Evolutionary conservation across 2,329 filamentous ascomycete species (phyloP).

Genomic region (Penicillium crustosum): DNA sequence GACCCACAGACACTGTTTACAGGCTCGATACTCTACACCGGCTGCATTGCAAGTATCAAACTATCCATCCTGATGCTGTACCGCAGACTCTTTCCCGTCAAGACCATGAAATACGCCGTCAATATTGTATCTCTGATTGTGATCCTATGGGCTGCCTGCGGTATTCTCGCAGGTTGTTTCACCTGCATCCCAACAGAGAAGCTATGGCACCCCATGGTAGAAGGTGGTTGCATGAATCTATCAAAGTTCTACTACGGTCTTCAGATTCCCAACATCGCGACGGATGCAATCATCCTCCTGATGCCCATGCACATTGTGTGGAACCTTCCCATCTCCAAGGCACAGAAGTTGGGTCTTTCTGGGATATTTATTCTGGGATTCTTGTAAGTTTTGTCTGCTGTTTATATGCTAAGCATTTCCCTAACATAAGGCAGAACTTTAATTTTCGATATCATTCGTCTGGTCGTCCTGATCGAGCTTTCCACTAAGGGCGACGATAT

Average conservation of each 20-base stretch:
- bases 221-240: conserved; percentile 29
- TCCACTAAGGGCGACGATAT: conserved; percentile 24
- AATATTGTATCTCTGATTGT: conserved; percentile 23
- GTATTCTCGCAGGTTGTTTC: conserved; percentile 27
- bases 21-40: conserved; percentile 26
- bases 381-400: conserved; percentile 16
- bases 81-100: conserved; percentile 26
- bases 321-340: conserved; percentile 25
- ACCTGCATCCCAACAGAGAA: conserved; percentile 28
- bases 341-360: conserved; percentile 25
- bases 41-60: conserved; percentile 30
- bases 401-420: neutral
- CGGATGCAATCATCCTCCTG: conserved; percentile 31
- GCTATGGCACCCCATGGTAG: conserved; percentile 24
- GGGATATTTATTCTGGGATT: conserved; percentile 30
- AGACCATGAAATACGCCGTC: conserved; percentile 23
- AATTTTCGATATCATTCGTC: conserved; percentile 29
- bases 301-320: conserved; percentile 31
- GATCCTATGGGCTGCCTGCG: conserved; percentile 26
- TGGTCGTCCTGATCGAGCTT: conserved; percentile 27
- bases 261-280: conserved; percentile 32
- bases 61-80: conserved; percentile 32
- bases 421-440: conserved; percentile 17
- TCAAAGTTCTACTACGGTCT: conserved; percentile 30
- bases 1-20: conserved; percentile 23